A percentile compares a stretch with the other conserved stretches of the same genome.
These are phyloP conservation scores for Bipolaris gigantea DNA, from an alignment of 2,329 filamentous ascomycete genomes.

Conservation along the genomic window DNA sequence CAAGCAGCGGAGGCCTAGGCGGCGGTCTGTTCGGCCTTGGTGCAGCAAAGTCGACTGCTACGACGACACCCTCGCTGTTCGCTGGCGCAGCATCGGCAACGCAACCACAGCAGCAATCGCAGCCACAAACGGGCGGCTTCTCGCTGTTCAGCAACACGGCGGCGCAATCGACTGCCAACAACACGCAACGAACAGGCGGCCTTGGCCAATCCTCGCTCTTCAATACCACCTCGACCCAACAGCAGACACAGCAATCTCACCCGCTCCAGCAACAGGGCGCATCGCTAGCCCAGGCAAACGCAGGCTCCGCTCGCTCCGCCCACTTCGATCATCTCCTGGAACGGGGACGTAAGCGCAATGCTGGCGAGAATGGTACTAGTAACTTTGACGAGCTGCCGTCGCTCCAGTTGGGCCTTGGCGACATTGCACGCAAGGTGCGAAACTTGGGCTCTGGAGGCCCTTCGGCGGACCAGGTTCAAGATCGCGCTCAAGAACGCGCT, in stretches of 20 bases:
- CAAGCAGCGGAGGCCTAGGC: constrained; percentile 32
- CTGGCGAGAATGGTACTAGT: constrained; percentile 62
- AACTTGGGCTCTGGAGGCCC: constrained; percentile 76
- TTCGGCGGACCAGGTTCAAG: constrained; percentile 52
- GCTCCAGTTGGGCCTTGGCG: constrained; percentile 86
- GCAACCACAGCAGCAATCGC: constrained; percentile 33
- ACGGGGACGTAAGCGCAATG: constrained; percentile 67
- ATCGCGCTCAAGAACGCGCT: constrained; percentile 49
- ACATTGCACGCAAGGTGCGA: constrained; percentile 76
- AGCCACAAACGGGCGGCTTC: constrained; percentile 27
- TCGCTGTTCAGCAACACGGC: constrained; percentile 29
- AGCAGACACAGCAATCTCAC: constrained; percentile 22
- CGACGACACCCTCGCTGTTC: constrained; percentile 31
- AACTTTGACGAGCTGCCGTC: constrained; percentile 78
- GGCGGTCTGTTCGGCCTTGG: constrained; percentile 40
- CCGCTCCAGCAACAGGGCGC: constrained; percentile 35
- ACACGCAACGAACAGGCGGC: constrained; percentile 35
- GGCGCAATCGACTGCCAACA: constrained; percentile 34
- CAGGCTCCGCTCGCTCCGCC: constrained; percentile 52
- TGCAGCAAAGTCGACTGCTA: constrained; percentile 42
- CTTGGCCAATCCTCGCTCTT: constrained; percentile 34
- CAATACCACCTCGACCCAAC: constrained; percentile 29
- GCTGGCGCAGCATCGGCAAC: constrained; percentile 25
- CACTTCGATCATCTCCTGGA: constrained; percentile 68
- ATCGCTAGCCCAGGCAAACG: constrained; percentile 39